Conservation (phyloP, 2,329 filamentous ascomycete genomes). For the Didymellaceae sp. region DNA sequence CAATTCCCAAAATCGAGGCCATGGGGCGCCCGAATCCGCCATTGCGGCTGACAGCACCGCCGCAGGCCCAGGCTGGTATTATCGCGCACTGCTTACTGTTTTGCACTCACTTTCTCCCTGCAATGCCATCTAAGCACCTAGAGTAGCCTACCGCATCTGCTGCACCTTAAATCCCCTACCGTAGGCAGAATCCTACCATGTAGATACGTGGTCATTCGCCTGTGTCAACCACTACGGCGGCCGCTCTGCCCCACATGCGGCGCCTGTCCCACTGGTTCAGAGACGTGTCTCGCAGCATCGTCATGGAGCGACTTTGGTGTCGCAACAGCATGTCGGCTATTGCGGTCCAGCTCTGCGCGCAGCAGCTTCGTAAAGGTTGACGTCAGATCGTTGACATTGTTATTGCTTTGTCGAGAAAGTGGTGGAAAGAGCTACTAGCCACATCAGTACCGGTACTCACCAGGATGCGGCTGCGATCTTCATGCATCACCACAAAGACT, state of each 20-base stretch:
- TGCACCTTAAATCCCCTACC: no score
- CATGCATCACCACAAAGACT: no score
- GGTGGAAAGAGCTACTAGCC: no score
- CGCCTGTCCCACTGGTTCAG: constrained; percentile 16
- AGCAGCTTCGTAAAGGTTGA: neutral
- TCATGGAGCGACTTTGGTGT: constrained; percentile 8
- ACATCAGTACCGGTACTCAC: neutral
- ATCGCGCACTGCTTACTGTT: neutral
- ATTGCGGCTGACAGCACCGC: constrained; percentile 16
- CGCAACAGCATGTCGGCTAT: neutral
- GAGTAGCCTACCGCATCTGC: no score
- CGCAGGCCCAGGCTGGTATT: constrained; percentile 4
- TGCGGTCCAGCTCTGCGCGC: no score
- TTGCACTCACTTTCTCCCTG: neutral
- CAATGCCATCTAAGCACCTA: no score
- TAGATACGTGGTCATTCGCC: constrained; percentile 7
- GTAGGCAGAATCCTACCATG: no score
- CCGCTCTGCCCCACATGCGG: constrained; percentile 10
- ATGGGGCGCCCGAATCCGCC: constrained; percentile 4
- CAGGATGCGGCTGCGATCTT: no score
- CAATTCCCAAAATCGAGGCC: constrained; percentile 6
- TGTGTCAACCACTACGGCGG: constrained; percentile 5
- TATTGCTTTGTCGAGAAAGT: no score
- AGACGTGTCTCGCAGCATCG: constrained; percentile 7
- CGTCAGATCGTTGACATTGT: no score